Evolutionary conservation across 139 green algal species (phyloP), one percentile per base, ranked within the genome.

Genomic region (Zygnema circumcarinatum): DNA sequence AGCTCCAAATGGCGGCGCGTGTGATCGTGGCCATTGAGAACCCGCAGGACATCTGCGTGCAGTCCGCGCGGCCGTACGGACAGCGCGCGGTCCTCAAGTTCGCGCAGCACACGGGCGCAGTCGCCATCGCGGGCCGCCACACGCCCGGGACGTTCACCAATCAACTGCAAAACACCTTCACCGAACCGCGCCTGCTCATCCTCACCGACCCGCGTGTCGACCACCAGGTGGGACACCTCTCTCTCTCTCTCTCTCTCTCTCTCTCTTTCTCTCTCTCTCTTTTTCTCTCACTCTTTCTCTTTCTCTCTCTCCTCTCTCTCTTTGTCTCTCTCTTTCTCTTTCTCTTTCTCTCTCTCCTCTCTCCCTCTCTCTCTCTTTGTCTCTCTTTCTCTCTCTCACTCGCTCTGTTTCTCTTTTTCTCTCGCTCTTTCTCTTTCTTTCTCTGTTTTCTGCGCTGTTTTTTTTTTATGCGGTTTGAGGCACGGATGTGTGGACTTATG

Each of bases 61-160:
- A 95, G 82, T 92, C 89, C 0, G 89, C 92, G 1, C 76, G 92
- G 21, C 92, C 92, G 29, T 94, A 93, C 69, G 92, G 92, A 32
- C 97, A 99, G 94, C 94, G 97, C 75, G 97, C 96, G 22, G 96
- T 99, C 54, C 95, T 99, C 88, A 99, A 99, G 94, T 99, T 99
- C 85, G 95, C 96, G 2, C 95, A 99, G 91, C 98, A 99, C 96
- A 96, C 96, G 25, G 95, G 95, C 38, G 94, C 93, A 89, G 97
- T 98, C 90, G 94, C 94, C 73, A 94, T 98, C 83, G 95, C 97
- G 2, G 97, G 97, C 41, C 95, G 97, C 87, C 97, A 99, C 95
- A 99, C 96, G n/a, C 97, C 97, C 39, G 97, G 97, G 90, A 98
- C 96, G 38, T 99, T 98, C 95, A 99, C 97, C 73, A 99, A 99